Evolutionary conservation across 768 basidiomycete genomes (phyloP).

Genomic region (Macrolepiota fuliginosa): DNA sequence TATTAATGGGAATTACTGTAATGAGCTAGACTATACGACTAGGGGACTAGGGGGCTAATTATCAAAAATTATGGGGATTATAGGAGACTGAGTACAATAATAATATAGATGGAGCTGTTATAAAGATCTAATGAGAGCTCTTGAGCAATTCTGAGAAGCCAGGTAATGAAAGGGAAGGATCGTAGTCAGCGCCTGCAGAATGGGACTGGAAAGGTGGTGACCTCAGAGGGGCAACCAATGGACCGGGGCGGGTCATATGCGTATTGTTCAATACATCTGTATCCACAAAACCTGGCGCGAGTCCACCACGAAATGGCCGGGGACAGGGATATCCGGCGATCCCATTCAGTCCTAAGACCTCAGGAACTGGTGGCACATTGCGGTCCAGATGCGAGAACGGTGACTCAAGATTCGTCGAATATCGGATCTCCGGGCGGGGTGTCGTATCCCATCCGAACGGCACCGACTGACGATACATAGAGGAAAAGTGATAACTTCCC

Average conservation of each 20-base stretch:
- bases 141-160: background rate
- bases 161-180: background rate
- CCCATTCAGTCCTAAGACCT: background rate
- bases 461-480: background rate
- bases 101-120: background rate
- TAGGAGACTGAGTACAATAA: background rate
- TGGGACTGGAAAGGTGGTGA: background rate
- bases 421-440: conserved; percentile 27
- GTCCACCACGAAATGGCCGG: background rate
- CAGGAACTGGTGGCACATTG: background rate
- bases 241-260: background rate
- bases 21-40: background rate
- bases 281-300: background rate
- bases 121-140: background rate
- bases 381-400: background rate
- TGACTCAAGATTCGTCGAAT: background rate
- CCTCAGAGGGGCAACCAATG: background rate
- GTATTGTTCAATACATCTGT: background rate
- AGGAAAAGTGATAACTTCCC: background rate
- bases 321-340: background rate
- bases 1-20: background rate
- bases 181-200: background rate
- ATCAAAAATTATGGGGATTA: background rate
- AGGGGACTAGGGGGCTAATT: background rate
- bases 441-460: background rate